Percentiles rank a stretch among this genome's conserved stretches.
Conservation (phyloP, 164 flowering plant genomes). For the Piper longum region DNA sequence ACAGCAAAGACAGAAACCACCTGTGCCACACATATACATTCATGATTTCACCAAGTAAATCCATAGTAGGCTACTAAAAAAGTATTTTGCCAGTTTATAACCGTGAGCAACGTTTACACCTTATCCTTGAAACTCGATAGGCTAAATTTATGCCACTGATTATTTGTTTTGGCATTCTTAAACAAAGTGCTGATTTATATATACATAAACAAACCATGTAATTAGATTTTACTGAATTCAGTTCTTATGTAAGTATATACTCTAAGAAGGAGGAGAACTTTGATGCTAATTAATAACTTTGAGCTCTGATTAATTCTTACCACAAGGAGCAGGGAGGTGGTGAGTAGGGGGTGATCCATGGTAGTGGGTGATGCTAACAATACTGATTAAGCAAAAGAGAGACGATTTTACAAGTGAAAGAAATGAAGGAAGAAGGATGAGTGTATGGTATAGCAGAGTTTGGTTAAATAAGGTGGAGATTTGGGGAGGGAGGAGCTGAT, state of each 20-base stretch:
- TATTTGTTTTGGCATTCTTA: no score
- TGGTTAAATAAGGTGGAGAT: background rate
- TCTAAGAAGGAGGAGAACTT: no score
- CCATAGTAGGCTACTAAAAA: no score
- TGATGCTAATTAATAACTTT: no score
- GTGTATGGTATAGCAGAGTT: background rate
- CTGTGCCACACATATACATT: slow-evolving; percentile 7
- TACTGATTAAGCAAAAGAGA: background rate
- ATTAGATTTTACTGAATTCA: no score
- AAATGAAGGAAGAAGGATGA: background rate
- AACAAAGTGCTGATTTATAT: no score
- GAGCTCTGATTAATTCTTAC: background rate
- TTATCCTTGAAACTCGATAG: no score
- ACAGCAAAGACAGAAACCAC: slow-evolving; percentile 12
- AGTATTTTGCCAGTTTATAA: background rate
- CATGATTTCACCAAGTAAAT: background rate
- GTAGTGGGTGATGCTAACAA: background rate
- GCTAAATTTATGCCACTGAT: no score
- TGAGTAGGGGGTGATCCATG: background rate
- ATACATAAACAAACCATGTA: no score
- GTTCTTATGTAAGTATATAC: no score
- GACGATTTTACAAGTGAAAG: background rate
- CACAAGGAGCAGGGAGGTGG: background rate
- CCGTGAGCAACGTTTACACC: no score
- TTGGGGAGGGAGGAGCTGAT: background rate